Evolutionary conservation across 805 yeast species (phyloP).

Genomic region (Saccharomycopsis sp.): DNA sequence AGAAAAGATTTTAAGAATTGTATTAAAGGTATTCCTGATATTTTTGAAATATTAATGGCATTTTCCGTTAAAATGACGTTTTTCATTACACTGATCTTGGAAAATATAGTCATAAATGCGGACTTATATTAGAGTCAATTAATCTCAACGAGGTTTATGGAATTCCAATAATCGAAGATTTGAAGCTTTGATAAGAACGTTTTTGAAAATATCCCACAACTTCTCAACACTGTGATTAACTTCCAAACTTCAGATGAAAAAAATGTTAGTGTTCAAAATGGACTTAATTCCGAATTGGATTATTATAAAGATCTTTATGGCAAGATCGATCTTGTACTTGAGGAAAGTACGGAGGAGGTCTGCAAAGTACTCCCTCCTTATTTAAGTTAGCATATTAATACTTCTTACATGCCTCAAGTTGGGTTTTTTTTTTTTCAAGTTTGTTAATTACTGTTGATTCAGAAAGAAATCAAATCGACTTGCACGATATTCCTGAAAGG

Average conservation of each 20-base stretch:
- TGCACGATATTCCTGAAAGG: neutral
- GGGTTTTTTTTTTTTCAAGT: slow-evolving; percentile 34
- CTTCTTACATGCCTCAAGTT: slow-evolving; percentile 35
- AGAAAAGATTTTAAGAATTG: slow-evolving; percentile 18
- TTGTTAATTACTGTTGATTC: slow-evolving; percentile 20
- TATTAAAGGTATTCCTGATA: slow-evolving; percentile 25
- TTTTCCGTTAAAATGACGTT: slow-evolving; percentile 23
- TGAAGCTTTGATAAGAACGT: neutral
- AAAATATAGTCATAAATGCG: neutral
- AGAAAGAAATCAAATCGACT: neutral
- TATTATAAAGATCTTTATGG: slow-evolving; percentile 21
- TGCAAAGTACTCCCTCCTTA: slow-evolving; percentile 5
- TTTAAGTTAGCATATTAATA: slow-evolving; percentile 22
- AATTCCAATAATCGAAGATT: neutral
- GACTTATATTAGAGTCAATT: neutral
- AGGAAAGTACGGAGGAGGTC: slow-evolving; percentile 20
- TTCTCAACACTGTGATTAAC: neutral
- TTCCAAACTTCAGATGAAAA: slow-evolving; percentile 25
- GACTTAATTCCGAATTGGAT: slow-evolving; percentile 24
- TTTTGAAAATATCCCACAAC: neutral
- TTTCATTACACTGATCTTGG: neutral
- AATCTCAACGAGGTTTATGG: neutral
- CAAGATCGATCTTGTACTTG: slow-evolving; percentile 26
- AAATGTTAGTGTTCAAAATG: slow-evolving; percentile 24
- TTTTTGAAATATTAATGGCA: slow-evolving; percentile 19